Base-by-base conservation (phyloP, 148 eudicot genomes). In the Diospyros kaki region DNA sequence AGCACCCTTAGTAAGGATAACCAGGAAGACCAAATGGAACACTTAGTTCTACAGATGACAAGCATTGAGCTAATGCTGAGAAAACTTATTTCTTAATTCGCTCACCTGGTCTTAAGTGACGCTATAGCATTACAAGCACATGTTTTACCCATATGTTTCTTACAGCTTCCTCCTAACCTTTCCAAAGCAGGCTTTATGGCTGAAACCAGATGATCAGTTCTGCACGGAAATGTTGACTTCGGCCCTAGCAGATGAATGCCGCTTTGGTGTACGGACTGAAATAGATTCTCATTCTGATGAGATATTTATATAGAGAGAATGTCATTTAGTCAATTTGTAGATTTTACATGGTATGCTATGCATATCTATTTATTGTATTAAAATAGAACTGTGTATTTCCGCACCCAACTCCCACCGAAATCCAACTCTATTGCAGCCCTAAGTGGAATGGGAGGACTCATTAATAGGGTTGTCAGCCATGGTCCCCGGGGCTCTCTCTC, bases 221-320 rank as follows among this genome's bases (percentile, higher is more conserved):
- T 95, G 94, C 89, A 87, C 99, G 28, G 97, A 95, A 75, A 90
- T 95, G 99, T 82, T 95, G 75, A 89, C 91, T 2, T 56, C 82
- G 74, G 93, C 96, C 41, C 92, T 92, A 64, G 89, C 77, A 40
- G 98, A 89, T 56, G 93, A 87, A 75, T 77, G 88, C 73, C 86
- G 77, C 38, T 48, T 56, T 75, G 90, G 83, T 71, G 58, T 75
- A 5, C 85, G 87, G 58, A 77, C 84, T 14, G 63, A 67, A 71
- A 53, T 40, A 2, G 77, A 75, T 17, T 62, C 70, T 42, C 71
- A 28, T 53, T 41, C 66, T n/a, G 70, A 61, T 3, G 48, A 73
- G 39, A n/a, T 62, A 48, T 50, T 73, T 48, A 12, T 46, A 4
- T 73, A 62, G 15, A 61, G 68, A 42, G 9, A 73, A 48, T 9